Base-by-base conservation (phyloP, 345 rosid genomes). In the Trapa incisa region DNA sequence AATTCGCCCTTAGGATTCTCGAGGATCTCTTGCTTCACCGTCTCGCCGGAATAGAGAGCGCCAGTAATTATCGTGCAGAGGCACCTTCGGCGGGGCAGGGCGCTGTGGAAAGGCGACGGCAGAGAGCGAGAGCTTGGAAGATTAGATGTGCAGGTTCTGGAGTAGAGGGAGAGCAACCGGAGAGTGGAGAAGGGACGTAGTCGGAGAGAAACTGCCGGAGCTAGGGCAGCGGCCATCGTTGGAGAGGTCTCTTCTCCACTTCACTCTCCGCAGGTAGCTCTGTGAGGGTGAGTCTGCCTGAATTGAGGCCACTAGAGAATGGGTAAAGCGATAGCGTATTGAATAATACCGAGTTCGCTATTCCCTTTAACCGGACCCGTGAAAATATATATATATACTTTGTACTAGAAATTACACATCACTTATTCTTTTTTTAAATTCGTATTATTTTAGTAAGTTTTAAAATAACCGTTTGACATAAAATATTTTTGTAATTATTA, bases 141-240 rank as follows among this genome's bases (percentile, higher is more conserved):
- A 11, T 42, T 29, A 22, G 29, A 22, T 11, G 67, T 17, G 71
- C 47, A 65, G 76, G 67, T 66, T 56, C 67, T 76, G 65, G 82
- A 65, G 75, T 61, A 76, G 70, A 73, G 71, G 48, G 83, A 79
- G 65, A 84, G 75, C 68, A 81, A 60, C 33, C 89, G 86, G 67
- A 84, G 70, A 33, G 85, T 66, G 33, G 84, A 70, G 73, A 38
- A 73, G 0, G 87, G 69, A 2, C 68, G 75, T 32, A 82, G 72
- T 50, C 88, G 83, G 74, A 84, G 84, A 62, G 78, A 37, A 68
- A 79, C 69, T 56, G 83, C 84, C 12, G 87, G 86, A 33, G 85
- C 61, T 66, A 87, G 68, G 64, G 84, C 80, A 58, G 83, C 70
- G 43, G 83, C 83, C 81, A 72, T 72, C 37, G 64, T 11, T 17